These are phyloP conservation scores for Exobasidium rhododendri DNA, from an alignment of 1,284 basidiomycete genomes.

Conservation along the genomic window DNA sequence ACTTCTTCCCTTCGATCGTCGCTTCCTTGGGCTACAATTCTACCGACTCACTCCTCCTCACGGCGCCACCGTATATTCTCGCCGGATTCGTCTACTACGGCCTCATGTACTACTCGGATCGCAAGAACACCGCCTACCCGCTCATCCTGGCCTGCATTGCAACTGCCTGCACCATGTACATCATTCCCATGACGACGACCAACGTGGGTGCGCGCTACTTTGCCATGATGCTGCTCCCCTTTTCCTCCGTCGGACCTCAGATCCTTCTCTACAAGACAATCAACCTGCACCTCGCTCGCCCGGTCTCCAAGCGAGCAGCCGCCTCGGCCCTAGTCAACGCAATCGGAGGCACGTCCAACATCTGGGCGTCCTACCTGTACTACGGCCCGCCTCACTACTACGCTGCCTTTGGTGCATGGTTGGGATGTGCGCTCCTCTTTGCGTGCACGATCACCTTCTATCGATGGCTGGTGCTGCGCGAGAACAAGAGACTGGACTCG, in stretches of 20 bases:
- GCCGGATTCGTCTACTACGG: conserved; percentile 29
- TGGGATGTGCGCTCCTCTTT: not conserved
- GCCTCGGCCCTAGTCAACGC: conserved; percentile 3
- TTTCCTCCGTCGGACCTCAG: conserved; percentile 5
- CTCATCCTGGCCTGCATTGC: conserved; percentile 28
- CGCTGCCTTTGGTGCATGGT: not conserved
- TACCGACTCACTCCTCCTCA: conserved; percentile 30
- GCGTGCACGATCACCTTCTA: not conserved
- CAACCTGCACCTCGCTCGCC: conserved; percentile 9
- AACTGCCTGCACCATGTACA: conserved; percentile 31
- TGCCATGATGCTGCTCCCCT: too few relatives aligned
- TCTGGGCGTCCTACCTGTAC: conserved; percentile 2
- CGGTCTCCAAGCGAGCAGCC: not conserved
- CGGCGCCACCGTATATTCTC: conserved; percentile 35
- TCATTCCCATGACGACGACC: conserved; percentile 30
- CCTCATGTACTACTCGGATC: conserved; percentile 38
- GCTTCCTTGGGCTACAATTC: conserved; percentile 27
- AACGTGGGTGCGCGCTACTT: conserved; percentile 28
- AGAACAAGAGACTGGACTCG: conserved; percentile 2
- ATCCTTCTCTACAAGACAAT: conserved; percentile 9
- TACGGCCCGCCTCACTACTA: conserved; percentile 1
- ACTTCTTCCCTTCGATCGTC: conserved; percentile 54
- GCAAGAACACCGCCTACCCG: conserved; percentile 19
- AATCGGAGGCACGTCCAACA: conserved; percentile 2
- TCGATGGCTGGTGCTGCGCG: conserved; percentile 2